A percentile compares a stretch with the other conserved stretches of the same genome.
phyloP scores from a whole-genome alignment of 305 asterid species.

The Fraxinus latifolia region DNA sequence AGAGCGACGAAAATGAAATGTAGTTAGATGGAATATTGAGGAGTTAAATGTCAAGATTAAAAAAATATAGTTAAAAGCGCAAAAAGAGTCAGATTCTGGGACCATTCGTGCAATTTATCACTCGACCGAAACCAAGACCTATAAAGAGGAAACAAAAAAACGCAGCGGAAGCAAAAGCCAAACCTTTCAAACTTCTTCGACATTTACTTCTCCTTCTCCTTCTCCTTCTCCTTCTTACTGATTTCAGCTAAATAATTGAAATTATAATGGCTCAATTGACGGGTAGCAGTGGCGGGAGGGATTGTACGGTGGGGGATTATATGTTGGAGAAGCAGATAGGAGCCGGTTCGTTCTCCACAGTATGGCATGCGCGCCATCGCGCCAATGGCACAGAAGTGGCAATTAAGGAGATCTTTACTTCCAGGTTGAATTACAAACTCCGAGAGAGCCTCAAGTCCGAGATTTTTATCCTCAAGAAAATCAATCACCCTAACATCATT shows the following conservation, averaged over 20 bases:
- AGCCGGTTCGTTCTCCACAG: conserved; percentile 77
- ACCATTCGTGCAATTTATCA: not conserved
- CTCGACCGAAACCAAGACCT: not conserved
- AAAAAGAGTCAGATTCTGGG: not conserved
- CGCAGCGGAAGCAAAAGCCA: conserved; percentile 5
- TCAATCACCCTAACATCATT: conserved; percentile 79
- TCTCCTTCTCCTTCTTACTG: not conserved
- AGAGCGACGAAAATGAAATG: not conserved
- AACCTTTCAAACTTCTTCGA: not conserved
- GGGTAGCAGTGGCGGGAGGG: conserved; percentile 33
- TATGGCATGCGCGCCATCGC: conserved; percentile 83
- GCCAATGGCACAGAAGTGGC: conserved; percentile 74
- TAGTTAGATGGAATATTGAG: not conserved
- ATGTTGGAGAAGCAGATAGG: conserved; percentile 71
- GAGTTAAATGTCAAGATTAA: not conserved
- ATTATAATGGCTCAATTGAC: conserved; percentile 52
- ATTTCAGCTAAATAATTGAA: not conserved
- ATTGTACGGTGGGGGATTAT: conserved; percentile 62
- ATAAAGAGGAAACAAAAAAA: not conserved
- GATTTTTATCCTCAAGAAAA: conserved; percentile 68
- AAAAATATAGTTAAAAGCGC: not conserved
- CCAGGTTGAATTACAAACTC: conserved; percentile 54
- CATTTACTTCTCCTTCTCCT: not conserved
- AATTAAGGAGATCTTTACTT: conserved; percentile 64
- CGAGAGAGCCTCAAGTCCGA: conserved; percentile 78